Percentiles rank a stretch among this genome's conserved stretches.
Evolutionary conservation across 129 eudicot genomes (phyloP).

Genomic region (Heracleum sosnowskyi): DNA sequence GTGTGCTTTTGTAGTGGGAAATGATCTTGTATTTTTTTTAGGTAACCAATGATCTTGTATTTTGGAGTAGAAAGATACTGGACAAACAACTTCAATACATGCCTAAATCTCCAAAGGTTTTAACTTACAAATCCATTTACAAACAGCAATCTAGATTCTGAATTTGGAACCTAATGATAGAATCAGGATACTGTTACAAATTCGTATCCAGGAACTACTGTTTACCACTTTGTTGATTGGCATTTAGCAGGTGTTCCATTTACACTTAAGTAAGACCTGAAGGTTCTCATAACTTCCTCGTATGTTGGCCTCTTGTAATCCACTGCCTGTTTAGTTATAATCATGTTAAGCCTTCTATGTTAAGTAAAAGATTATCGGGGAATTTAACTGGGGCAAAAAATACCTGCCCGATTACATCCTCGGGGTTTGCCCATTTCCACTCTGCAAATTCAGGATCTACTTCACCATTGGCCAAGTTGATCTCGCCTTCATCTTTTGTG

Average conservation of each 20-base stretch:
- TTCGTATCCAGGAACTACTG: constrained; percentile 4
- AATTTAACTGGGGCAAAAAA: background rate
- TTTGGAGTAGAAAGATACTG: too few species aligned
- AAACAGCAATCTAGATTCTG: constrained; percentile 2
- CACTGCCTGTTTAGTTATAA: constrained; percentile 58
- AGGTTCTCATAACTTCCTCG: constrained; percentile 73
- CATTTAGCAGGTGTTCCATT: constrained; percentile 66
- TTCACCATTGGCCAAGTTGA: constrained; percentile 76
- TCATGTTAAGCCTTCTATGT: background rate
- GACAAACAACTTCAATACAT: background rate
- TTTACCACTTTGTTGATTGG: constrained; percentile 80
- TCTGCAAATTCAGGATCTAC: constrained; percentile 88
- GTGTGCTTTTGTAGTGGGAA: too few species aligned
- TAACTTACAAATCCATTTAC: background rate
- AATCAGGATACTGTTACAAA: background rate
- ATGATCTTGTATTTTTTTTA: too few species aligned
- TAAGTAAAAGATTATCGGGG: background rate
- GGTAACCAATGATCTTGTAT: too few species aligned
- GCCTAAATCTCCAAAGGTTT: background rate
- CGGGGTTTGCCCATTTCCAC: constrained; percentile 97
- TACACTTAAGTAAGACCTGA: constrained; percentile 43
- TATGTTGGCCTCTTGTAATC: constrained; percentile 99
- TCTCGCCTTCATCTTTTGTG: constrained; percentile 70
- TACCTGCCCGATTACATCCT: constrained; percentile 91
- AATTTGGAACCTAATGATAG: constrained; percentile 13